Evolutionary conservation across 2,329 filamentous ascomycete species (phyloP).

Genomic region (Chaetomium sp.): DNA sequence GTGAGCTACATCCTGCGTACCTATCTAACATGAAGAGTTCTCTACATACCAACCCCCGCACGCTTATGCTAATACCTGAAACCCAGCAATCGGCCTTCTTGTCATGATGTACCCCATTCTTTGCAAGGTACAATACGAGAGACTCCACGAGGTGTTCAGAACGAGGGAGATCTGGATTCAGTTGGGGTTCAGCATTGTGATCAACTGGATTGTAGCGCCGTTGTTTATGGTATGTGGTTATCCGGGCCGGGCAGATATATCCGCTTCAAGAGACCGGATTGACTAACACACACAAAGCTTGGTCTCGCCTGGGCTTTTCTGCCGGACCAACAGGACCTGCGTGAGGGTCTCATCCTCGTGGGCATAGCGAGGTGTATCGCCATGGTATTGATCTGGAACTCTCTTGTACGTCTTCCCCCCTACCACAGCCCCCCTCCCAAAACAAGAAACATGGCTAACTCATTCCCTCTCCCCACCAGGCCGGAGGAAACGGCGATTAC

Average conservation of each 20-base stretch:
- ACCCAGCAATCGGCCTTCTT: conserved; percentile 64
- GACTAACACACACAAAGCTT: conserved; percentile 61
- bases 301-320: conserved; percentile 73
- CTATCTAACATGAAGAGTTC: no score
- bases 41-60: not conserved
- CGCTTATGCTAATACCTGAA: not conserved
- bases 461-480: conserved; percentile 27
- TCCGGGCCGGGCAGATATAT: not conserved
- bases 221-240: conserved; percentile 62
- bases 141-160: conserved; percentile 59
- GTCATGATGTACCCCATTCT: conserved; percentile 95
- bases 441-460: not conserved
- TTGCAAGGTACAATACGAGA: conserved; percentile 77
- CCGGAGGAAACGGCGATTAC: conserved; percentile 67
- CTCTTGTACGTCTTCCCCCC: not conserved
- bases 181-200: conserved; percentile 65
- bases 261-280: not conserved
- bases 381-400: conserved; percentile 51
- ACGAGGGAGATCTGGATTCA: conserved; percentile 66
- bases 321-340: conserved; percentile 50
- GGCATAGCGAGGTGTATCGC: conserved; percentile 82
- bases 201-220: conserved; percentile 81
- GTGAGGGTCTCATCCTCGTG: conserved; percentile 70
- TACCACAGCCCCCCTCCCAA: not conserved
- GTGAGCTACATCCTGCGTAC: conserved; percentile 4